Base-by-base conservation (phyloP, 2,329 filamentous ascomycete species). In the Fusarium foetens region DNA sequence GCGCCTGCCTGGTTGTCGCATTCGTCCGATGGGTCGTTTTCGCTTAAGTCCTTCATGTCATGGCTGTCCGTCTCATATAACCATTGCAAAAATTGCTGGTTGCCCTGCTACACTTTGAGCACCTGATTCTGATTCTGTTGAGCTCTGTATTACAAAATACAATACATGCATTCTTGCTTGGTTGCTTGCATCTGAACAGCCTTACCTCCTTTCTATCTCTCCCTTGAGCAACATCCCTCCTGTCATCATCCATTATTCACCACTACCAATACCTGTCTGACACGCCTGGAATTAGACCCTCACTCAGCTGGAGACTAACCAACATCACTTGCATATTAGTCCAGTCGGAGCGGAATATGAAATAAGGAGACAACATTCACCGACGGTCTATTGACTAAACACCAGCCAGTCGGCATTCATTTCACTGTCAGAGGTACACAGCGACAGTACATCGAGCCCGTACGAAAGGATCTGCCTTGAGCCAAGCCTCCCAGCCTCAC, bases 401-500 rank as follows among this genome's bases (percentile, higher is more conserved):
- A 41, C 35, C 35, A 42, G 55, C 46, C 39, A 42, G 55, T 51
- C 67, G 63, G 60, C 38, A 64, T 43, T 66, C 52, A 36, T 55
- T 53, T 52, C 52, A n/a, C 43, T 43, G 27, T 35, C 52, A 36
- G 52, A 33, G 27, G 33, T 54, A 39, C 49, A 48, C 49, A 52
- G 21, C n/a, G 35, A 48, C 35, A 55, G 29, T 35, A 27, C 39
- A 55, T 52, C 23, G 57, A 33, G 33, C n/a, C 36, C 29, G 21
- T 55, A 53, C 29, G 35, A 41, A 41, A 45, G 52, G 29, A 62
- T 68, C 63, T 53, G 41, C 55, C 45, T 53, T 45, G 41, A 42
- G 65, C 52, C 63, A 71, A 66, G 52, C 49, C 60, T 51, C 52
- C 70, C 67, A 73, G 67, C 68, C 65, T 74, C 65, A 67, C 58